Evolutionary conservation across 495 filamentous ascomycete species (phyloP).

Genomic region (Lepraria neglecta): DNA sequence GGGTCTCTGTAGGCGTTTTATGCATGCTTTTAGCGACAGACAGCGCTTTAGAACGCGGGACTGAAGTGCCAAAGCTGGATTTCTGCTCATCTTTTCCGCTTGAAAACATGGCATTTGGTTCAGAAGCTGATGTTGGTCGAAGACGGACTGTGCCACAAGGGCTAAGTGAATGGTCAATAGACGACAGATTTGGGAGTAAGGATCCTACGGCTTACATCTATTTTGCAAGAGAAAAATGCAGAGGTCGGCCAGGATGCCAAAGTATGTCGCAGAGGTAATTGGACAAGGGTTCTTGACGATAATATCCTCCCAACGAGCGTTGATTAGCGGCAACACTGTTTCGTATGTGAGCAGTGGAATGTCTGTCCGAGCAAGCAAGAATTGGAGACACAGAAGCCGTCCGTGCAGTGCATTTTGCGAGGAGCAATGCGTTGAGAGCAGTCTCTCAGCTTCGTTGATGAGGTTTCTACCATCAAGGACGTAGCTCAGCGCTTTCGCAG

Average conservation of each 20-base stretch:
- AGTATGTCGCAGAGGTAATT: slow-evolving; percentile 36
- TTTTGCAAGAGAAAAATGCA: slow-evolving; percentile 17
- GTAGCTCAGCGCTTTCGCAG: slow-evolving; percentile 70
- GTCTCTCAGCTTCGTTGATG: slow-evolving; percentile 38
- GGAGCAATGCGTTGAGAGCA: slow-evolving; percentile 40
- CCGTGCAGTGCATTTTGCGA: slow-evolving; percentile 63
- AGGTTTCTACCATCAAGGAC: slow-evolving; percentile 52
- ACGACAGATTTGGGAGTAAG: not conserved
- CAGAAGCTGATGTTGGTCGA: not conserved
- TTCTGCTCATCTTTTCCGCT: too few relatives aligned
- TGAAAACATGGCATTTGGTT: not conserved
- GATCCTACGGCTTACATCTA: slow-evolving; percentile 6
- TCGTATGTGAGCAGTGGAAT: slow-evolving; percentile 32
- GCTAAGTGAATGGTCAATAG: not conserved
- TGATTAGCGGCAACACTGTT: slow-evolving; percentile 30
- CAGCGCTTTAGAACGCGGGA: slow-evolving; percentile 2
- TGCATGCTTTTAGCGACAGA: not conserved
- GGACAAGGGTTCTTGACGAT: slow-evolving; percentile 37
- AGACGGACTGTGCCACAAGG: not conserved
- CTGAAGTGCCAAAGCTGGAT: not conserved
- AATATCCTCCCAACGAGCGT: slow-evolving; percentile 29
- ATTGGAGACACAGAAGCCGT: slow-evolving; percentile 46
- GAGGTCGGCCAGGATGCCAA: slow-evolving; percentile 41
- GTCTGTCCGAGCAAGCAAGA: slow-evolving; percentile 34
- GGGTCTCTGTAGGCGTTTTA: not conserved